Evolutionary conservation across 2,329 filamentous ascomycete species (phyloP).

Genomic region (Trichoderma lentiforme): DNA sequence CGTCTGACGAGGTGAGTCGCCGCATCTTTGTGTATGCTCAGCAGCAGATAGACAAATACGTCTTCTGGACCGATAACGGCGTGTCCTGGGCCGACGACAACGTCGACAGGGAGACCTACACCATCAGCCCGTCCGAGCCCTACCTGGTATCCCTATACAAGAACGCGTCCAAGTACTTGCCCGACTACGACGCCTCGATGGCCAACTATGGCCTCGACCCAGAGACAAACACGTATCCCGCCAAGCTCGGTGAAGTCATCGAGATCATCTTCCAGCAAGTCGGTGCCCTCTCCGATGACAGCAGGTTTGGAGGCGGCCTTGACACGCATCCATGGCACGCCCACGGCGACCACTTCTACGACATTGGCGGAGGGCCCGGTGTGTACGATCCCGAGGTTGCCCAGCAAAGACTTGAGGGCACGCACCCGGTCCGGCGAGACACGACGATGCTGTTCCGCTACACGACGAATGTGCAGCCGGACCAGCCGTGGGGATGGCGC

Average conservation of each 20-base stretch:
- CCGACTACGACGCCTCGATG: conserved; percentile 50
- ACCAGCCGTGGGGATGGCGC: conserved; percentile 53
- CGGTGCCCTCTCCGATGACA: conserved; percentile 29
- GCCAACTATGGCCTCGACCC: conserved; percentile 54
- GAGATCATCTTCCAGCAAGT: conserved; percentile 50
- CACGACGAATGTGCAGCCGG: conserved; percentile 35
- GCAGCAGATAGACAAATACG: conserved; percentile 9
- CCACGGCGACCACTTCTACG: conserved; percentile 20
- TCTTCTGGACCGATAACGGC: conserved; percentile 20
- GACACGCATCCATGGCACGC: conserved; percentile 22
- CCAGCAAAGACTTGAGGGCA: conserved; percentile 12
- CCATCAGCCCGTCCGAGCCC: conserved; percentile 9
- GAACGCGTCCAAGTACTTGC: conserved; percentile 25
- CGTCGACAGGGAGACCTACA: neutral
- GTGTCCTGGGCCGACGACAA: conserved; percentile 18
- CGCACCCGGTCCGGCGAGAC: conserved; percentile 38
- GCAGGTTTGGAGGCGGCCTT: conserved; percentile 26
- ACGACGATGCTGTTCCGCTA: conserved; percentile 58
- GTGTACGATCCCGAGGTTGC: conserved; percentile 9
- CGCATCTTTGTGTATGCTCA: conserved; percentile 40
- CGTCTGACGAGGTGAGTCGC: conserved; percentile 45
- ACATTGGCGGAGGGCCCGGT: conserved; percentile 20
- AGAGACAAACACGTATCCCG: conserved; percentile 46
- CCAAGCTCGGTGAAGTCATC: conserved; percentile 53
- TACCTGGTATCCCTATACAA: conserved; percentile 21